Percentiles rank a stretch among this genome's conserved stretches.
These are phyloP conservation scores for Achaetomium macrosporum DNA, from an alignment of 2,329 filamentous ascomycete species.

Conservation along the genomic window DNA sequence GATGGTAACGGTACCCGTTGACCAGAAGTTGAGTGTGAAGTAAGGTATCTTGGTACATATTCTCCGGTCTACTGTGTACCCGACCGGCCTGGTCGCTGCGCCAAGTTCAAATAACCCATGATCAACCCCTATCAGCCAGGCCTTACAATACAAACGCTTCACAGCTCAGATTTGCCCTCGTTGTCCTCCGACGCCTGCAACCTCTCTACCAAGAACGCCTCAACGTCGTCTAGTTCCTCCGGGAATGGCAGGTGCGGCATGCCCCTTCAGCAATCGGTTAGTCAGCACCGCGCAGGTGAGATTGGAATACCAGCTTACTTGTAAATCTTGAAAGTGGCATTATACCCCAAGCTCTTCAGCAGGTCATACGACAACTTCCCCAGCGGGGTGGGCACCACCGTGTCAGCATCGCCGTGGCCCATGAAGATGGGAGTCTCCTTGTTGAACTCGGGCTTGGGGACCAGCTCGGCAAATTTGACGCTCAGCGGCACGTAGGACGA, in stretches of 20 bases:
- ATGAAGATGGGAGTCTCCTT: conserved; percentile 79
- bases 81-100: neutral
- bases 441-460: conserved; percentile 48
- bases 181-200: conserved; percentile 39
- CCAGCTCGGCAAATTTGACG: conserved; percentile 38
- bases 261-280: conserved; percentile 39
- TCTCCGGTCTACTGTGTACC: neutral
- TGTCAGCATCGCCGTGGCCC: conserved; percentile 77
- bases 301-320: conserved; percentile 42
- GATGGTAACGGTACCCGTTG: too few species aligned
- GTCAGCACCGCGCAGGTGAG: neutral
- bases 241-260: conserved; percentile 71
- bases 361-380: conserved; percentile 61
- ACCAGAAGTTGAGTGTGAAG: too few species aligned
- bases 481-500: conserved; percentile 73
- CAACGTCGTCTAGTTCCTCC: conserved; percentile 76
- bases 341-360: conserved; percentile 63
- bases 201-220: conserved; percentile 47
- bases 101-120: neutral
- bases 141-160: neutral
- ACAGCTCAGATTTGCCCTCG: conserved; percentile 33
- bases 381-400: conserved; percentile 63
- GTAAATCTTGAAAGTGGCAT: conserved; percentile 72
- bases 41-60: too few species aligned
- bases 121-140: neutral